Evolutionary conservation across 1,284 basidiomycete genomes (phyloP).

Genomic region (Marasmius fiardii): DNA sequence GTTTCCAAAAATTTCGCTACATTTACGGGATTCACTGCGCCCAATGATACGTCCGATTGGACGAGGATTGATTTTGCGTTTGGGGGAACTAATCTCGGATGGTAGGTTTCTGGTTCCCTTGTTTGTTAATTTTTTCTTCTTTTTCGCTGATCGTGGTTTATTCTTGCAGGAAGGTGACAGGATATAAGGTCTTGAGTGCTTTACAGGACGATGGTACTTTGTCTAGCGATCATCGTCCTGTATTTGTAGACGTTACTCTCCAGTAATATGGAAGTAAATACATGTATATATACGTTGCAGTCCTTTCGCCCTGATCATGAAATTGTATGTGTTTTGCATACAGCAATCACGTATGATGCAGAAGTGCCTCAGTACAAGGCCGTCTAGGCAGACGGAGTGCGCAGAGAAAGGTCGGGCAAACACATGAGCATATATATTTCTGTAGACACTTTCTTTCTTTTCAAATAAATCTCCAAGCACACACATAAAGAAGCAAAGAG

Average conservation of each 20-base stretch:
- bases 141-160: background rate
- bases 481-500: background rate
- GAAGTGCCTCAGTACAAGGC: too few relatives aligned
- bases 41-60: conserved; percentile 35
- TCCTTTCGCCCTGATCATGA: too few relatives aligned
- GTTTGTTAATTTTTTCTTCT: background rate
- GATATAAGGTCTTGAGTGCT: conserved; percentile 39
- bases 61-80: conserved; percentile 53
- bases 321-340: too few relatives aligned
- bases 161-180: conserved; percentile 31
- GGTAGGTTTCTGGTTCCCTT: conserved; percentile 30
- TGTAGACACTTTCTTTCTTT: too few relatives aligned
- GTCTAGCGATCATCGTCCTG: conserved; percentile 55
- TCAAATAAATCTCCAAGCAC: too few relatives aligned
- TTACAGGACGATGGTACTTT: conserved; percentile 52
- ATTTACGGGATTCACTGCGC: conserved; percentile 47
- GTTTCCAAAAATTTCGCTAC: conserved; percentile 51
- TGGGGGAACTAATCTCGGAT: conserved; percentile 44
- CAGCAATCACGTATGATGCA: too few relatives aligned
- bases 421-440: too few relatives aligned
- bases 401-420: too few relatives aligned
- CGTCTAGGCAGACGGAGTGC: too few relatives aligned
- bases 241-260: conserved; percentile 41
- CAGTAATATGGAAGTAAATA: background rate
- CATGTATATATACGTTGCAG: too few relatives aligned